Evolutionary conservation across 495 filamentous ascomycete genomes (phyloP).

Genomic region (Lepidopterella palustris): DNA sequence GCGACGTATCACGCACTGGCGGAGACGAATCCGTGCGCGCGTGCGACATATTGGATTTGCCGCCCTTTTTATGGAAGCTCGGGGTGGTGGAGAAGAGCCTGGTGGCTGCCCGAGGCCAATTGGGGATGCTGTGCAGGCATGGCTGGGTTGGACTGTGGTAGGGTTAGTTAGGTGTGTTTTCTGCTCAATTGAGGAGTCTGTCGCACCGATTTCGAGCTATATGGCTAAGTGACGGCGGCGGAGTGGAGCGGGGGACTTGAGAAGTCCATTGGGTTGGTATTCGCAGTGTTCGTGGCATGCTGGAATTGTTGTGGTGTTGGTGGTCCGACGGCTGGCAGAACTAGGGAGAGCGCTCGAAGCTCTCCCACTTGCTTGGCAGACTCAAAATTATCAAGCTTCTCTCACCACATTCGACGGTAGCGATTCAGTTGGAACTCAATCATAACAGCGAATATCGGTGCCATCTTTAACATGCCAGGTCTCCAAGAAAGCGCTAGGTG

Average conservation of each 20-base stretch:
- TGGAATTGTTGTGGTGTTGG: not conserved
- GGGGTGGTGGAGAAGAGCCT: slow-evolving; percentile 27
- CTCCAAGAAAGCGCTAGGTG: too few species aligned
- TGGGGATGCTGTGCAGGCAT: not conserved
- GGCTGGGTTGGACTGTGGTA: not conserved
- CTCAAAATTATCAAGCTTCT: too few species aligned
- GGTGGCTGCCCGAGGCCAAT: not conserved
- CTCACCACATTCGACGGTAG: too few species aligned
- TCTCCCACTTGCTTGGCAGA: too few species aligned
- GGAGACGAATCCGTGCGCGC: slow-evolving; percentile 24
- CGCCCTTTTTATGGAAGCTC: slow-evolving; percentile 34
- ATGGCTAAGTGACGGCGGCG: not conserved
- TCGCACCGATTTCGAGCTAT: not conserved
- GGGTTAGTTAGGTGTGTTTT: not conserved
- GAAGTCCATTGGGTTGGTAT: not conserved
- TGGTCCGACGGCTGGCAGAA: not conserved
- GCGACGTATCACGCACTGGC: slow-evolving; percentile 4
- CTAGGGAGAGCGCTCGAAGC: too few species aligned
- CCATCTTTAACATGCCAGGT: too few species aligned
- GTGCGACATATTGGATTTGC: slow-evolving; percentile 30
- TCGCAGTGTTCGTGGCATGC: not conserved
- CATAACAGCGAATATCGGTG: too few species aligned
- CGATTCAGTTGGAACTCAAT: too few species aligned
- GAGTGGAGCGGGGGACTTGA: not conserved
- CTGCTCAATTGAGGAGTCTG: not conserved